Evolutionary conservation across 352 stramenopile species (phyloP).

Genomic region (Phytophthora foliorum): DNA sequence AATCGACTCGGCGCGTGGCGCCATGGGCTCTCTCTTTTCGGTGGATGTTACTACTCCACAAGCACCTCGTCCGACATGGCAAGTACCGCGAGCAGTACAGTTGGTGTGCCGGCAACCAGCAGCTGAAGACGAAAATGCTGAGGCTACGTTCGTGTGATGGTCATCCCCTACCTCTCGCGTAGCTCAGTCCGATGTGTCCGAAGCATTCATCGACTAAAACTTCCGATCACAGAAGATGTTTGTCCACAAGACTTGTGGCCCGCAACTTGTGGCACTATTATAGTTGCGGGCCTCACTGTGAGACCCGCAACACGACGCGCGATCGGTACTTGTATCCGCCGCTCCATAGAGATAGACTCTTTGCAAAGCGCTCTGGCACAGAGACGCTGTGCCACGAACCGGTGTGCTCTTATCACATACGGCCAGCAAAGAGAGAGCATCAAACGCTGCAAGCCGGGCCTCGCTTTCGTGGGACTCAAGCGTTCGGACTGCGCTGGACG

Average conservation of each 20-base stretch:
- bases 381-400: slow-evolving; percentile 28
- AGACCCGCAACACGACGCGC: slow-evolving; percentile 23
- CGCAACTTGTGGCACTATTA: too few relatives aligned
- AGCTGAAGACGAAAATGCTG: slow-evolving; percentile 21
- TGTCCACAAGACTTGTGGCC: slow-evolving; percentile 33
- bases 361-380: slow-evolving; percentile 30
- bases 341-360: slow-evolving; percentile 26
- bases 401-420: slow-evolving; percentile 30
- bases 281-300: too few relatives aligned
- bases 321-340: slow-evolving; percentile 17
- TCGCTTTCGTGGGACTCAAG: slow-evolving; percentile 17
- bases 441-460: slow-evolving; percentile 12
- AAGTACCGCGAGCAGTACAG: slow-evolving; percentile 10
- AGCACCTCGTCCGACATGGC: slow-evolving; percentile 13
- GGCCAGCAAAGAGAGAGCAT: slow-evolving; percentile 22
- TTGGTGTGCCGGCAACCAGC: slow-evolving; percentile 19
- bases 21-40: slow-evolving; percentile 28
- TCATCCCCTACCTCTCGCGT: slow-evolving; percentile 8
- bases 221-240: slow-evolving; percentile 6
- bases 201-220: slow-evolving; percentile 7
- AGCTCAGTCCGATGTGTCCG: slow-evolving; percentile 21
- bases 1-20: slow-evolving; percentile 11
- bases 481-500: slow-evolving; percentile 19
- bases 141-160: slow-evolving; percentile 17
- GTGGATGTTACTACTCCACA: slow-evolving; percentile 13